Evolutionary conservation across 2,329 filamentous ascomycete species (phyloP).

Genomic region (Verticillium longisporum): DNA sequence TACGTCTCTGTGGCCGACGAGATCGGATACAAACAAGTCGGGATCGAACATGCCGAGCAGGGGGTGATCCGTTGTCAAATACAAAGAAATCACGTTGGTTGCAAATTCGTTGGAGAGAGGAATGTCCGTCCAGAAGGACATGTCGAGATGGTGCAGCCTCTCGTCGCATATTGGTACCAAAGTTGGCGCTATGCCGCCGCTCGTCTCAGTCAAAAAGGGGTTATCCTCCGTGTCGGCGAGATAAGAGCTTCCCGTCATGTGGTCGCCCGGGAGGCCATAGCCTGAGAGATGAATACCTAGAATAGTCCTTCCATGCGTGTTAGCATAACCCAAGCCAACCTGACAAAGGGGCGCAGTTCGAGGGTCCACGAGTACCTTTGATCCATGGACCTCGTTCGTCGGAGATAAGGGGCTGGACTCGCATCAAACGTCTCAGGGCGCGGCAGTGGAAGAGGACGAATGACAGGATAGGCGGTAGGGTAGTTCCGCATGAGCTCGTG

Average conservation of each 20-base stretch:
- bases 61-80: slow-evolving; percentile 29
- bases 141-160: slow-evolving; percentile 18
- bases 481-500: slow-evolving; percentile 18
- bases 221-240: background rate
- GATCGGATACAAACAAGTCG: slow-evolving; percentile 23
- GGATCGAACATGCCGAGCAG: slow-evolving; percentile 28
- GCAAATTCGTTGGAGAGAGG: slow-evolving; percentile 20
- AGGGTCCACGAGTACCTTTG: background rate
- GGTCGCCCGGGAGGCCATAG: background rate
- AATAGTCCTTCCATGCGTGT: background rate
- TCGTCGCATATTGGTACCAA: slow-evolving; percentile 16
- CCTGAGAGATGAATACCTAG: background rate
- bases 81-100: slow-evolving; percentile 24
- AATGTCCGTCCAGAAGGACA: slow-evolving; percentile 27
- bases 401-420: background rate
- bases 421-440: background rate
- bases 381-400: background rate
- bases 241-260: background rate
- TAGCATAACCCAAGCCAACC: background rate
- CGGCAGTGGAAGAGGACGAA: slow-evolving; percentile 7
- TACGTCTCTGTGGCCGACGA: slow-evolving; percentile 14
- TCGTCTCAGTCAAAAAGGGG: background rate
- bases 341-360: background rate
- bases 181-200: background rate
- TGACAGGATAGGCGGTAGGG: slow-evolving; percentile 14